These are phyloP conservation scores for Globisporangium iwayamae DNA, from an alignment of 352 stramenopile species.

Conservation along the genomic window DNA sequence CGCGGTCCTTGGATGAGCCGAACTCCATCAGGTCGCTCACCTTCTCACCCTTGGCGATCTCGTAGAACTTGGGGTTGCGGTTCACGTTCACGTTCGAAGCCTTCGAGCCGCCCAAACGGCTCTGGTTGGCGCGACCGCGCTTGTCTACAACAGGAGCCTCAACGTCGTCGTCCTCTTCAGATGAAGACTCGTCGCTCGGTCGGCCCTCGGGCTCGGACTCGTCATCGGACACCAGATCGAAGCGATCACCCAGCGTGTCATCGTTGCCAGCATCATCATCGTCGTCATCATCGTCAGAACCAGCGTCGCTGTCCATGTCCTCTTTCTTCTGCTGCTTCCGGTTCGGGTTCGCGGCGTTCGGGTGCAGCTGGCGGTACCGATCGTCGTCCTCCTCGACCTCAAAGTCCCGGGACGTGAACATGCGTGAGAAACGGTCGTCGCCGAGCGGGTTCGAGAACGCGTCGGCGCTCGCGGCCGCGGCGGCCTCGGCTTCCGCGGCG, in stretches of 20 bases:
- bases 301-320: constrained; percentile 92
- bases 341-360: constrained; percentile 80
- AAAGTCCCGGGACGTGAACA: constrained; percentile 98
- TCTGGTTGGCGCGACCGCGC: constrained; percentile 4
- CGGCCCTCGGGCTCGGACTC: constrained; percentile 45
- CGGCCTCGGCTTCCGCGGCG: constrained; percentile 25
- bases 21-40: constrained; percentile 80
- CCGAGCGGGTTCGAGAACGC: constrained; percentile 80
- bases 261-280: constrained; percentile 28
- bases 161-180: constrained; percentile 50
- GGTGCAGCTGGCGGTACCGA: constrained; percentile 95
- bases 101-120: constrained; percentile 3
- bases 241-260: constrained; percentile 51
- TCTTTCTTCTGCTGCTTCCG: constrained; percentile 76
- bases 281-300: constrained; percentile 56
- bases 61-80: constrained; percentile 81
- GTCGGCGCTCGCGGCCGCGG: constrained; percentile 19
- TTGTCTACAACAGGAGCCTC: constrained; percentile 11
- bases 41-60: constrained; percentile 81
- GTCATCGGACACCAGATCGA: constrained; percentile 69
- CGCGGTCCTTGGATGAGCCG: constrained; percentile 58
- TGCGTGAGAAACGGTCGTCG: constrained; percentile 96
- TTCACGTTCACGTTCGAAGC: constrained; percentile 17
- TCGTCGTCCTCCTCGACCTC: constrained; percentile 96
- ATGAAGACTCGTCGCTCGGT: constrained; percentile 64